Conservation (phyloP, 192 early-diverging fungal species). For the Pilaira anomala region DNA sequence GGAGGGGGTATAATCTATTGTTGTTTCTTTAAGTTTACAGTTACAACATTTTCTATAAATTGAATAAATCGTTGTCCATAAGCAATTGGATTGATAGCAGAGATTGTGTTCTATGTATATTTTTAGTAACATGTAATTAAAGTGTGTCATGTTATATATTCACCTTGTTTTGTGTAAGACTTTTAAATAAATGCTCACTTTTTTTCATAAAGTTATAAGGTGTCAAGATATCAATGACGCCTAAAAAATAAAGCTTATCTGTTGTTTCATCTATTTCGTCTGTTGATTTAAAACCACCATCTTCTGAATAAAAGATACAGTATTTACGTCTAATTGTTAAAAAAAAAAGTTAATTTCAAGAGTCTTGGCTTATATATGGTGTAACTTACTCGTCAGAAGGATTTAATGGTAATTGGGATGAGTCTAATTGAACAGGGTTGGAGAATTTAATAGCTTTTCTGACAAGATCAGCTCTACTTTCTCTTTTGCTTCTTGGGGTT, state of each 20-base stretch:
- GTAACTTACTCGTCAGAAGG: slow-evolving; percentile 42
- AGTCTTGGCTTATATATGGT: background rate
- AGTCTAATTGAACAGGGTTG: slow-evolving; percentile 57
- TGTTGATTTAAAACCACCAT: slow-evolving; percentile 84
- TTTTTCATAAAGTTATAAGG: slow-evolving; percentile 86
- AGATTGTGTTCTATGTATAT: slow-evolving; percentile 57
- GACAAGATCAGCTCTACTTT: slow-evolving; percentile 50
- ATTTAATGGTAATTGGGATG: slow-evolving; percentile 54
- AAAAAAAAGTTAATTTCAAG: background rate
- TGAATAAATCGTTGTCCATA: slow-evolving; percentile 85
- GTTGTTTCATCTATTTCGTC: slow-evolving; percentile 57
- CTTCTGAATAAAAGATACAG: slow-evolving; percentile 87
- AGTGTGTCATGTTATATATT: background rate
- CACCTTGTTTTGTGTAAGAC: slow-evolving; percentile 67
- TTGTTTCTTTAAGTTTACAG: background rate
- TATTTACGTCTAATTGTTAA: slow-evolving; percentile 54
- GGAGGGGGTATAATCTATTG: background rate
- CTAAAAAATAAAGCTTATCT: slow-evolving; percentile 85
- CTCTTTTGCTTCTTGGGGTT: slow-evolving; percentile 41
- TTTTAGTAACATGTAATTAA: background rate
- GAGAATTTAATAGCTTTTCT: slow-evolving; percentile 48
- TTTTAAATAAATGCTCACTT: slow-evolving; percentile 84
- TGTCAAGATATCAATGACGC: slow-evolving; percentile 96
- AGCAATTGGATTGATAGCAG: slow-evolving; percentile 76
- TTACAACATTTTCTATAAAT: slow-evolving; percentile 62